Conservation (phyloP, 1,284 basidiomycete species). For the Bjerkandera adusta region DNA sequence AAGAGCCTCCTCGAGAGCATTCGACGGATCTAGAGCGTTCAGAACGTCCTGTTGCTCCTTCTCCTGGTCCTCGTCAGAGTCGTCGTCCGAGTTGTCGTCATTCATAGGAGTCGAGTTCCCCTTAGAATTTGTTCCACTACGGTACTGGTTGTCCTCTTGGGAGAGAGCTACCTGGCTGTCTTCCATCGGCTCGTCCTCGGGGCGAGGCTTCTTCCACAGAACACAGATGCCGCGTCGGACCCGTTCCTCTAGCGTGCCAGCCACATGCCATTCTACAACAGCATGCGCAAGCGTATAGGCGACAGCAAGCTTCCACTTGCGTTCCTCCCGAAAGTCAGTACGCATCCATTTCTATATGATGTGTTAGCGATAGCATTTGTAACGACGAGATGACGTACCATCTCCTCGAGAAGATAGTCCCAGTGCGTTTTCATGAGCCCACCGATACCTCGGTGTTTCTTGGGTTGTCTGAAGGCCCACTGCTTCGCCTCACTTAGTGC, state of each 20-base stretch:
- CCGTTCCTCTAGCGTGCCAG: conserved; percentile 63
- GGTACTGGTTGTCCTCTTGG: conserved; percentile 19
- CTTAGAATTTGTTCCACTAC: conserved; percentile 22
- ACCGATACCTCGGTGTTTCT: conserved; percentile 85
- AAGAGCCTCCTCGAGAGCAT: conserved; percentile 50
- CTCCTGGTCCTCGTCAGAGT: conserved; percentile 59
- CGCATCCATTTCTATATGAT: conserved; percentile 89
- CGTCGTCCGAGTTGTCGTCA: conserved; percentile 43
- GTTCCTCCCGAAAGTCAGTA: conserved; percentile 91
- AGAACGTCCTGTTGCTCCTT: conserved; percentile 49
- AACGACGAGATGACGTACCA: conserved; percentile 54
- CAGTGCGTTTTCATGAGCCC: conserved; percentile 86
- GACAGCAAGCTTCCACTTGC: conserved; percentile 87
- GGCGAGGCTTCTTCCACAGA: conserved; percentile 40
- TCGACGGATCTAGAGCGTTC: conserved; percentile 54
- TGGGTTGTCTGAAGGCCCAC: conserved; percentile 96
- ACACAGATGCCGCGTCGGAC: conserved; percentile 67
- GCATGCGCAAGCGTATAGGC: conserved; percentile 86
- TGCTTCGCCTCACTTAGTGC: conserved; percentile 75
- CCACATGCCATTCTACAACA: conserved; percentile 86
- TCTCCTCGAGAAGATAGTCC: conserved; percentile 96
- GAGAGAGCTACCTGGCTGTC: conserved; percentile 19
- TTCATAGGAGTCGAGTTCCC: conserved; percentile 30
- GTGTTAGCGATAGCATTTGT: not conserved
- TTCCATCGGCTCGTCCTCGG: conserved; percentile 16